Evolutionary conservation across 2,329 filamentous ascomycete genomes (phyloP), one percentile per base, ranked within the genome.

Genomic region (Cladosporium velox): DNA sequence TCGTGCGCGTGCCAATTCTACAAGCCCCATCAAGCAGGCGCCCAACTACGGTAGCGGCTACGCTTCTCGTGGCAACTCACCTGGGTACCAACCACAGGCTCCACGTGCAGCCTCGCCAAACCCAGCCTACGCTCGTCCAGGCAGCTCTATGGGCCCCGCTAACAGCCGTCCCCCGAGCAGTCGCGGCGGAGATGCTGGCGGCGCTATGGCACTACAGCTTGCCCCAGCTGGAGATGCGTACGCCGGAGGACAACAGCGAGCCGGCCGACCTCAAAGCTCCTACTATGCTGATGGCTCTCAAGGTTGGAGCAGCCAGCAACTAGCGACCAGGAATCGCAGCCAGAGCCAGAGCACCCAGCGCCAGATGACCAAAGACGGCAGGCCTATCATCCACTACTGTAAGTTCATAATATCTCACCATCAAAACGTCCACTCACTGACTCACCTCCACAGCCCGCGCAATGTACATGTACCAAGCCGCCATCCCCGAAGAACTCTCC

Each of bases 331-430:
- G 51, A 83, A 82, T n/a, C 78, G 87, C 70, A 97, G 93, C 78
- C 92, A 94, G 83, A 97, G 93, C 73, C 85, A 95, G 67, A 92
- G 91, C n/a, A 91, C 95, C 73, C 88, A 88, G n/a, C 85, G 91
- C 71, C 91, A 93, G 73, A 92, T 91, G 73, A 97, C 92, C 5
- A 87, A 88, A 69, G 93, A 97, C 77, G 94, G 95, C 34, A 87
- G 91, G 67, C 88, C 91, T 41, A 94, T 98, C 75, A 77, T 98
- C 75, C 92, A 97, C 80, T 97, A 94, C 81, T 92, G 95, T 98
- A 86, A 89, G 93, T 86, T 64, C n/a, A 35, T 14, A n/a, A 26
- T 2, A 26, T 3, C 10, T 3, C 26, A 21, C 3, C 59, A 4
- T 52, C n/a, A 21, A 51, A 2, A 49, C n/a, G 30, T 28, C 12